Conservation (phyloP, 2,329 filamentous ascomycete species). For the Aspergillus quadricinctus region DNA sequence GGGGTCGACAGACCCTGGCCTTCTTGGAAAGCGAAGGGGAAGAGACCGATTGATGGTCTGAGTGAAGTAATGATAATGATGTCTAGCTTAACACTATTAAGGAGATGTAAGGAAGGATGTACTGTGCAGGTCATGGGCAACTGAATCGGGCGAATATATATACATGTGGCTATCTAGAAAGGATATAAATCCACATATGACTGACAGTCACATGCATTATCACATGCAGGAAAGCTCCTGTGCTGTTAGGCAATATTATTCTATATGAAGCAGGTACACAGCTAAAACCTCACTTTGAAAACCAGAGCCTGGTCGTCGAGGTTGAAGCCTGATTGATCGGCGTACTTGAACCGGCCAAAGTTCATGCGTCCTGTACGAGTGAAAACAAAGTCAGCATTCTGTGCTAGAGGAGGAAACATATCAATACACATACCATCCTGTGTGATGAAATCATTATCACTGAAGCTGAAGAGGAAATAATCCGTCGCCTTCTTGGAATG, state of each 20-base stretch:
- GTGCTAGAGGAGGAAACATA: neutral
- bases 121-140: too few species aligned
- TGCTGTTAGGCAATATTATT: neutral
- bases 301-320: conserved; percentile 61
- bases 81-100: neutral
- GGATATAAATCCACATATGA: too few species aligned
- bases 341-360: conserved; percentile 52
- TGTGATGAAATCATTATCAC: conserved; percentile 72
- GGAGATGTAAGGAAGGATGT: too few species aligned
- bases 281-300: conserved; percentile 41
- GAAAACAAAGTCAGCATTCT: conserved; percentile 6
- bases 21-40: conserved; percentile 69
- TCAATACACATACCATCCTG: conserved; percentile 52
- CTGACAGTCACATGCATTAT: too few species aligned
- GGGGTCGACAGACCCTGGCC: conserved; percentile 43
- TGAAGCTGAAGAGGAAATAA: conserved; percentile 64
- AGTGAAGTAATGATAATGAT: neutral
- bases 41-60: conserved; percentile 45
- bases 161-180: too few species aligned
- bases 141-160: too few species aligned
- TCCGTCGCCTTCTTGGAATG: conserved; percentile 45
- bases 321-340: conserved; percentile 54
- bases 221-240: too few species aligned
- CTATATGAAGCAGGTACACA: neutral
- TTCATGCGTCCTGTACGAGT: conserved; percentile 49